A percentile compares a stretch with the other conserved stretches of the same genome.
Conservation (phyloP, 768 basidiomycete genomes). For the Candolleomyces aberdarensis region DNA sequence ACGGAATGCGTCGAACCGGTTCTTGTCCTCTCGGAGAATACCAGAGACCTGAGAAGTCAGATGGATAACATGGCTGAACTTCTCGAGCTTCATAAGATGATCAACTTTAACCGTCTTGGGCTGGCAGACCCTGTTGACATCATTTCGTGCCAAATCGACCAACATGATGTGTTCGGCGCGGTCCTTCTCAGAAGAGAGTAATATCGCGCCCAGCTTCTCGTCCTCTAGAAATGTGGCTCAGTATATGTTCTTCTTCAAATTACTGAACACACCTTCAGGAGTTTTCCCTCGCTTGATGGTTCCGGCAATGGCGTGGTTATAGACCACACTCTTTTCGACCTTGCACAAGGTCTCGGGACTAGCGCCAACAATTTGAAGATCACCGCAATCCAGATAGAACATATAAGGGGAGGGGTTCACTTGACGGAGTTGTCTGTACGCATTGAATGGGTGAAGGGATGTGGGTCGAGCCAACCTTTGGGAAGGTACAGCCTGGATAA, state of each 20-base stretch:
- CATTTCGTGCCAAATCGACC: slow-evolving; percentile 95
- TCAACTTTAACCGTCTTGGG: slow-evolving; percentile 96
- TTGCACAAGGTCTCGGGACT: slow-evolving; percentile 98
- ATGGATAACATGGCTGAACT: slow-evolving; percentile 98
- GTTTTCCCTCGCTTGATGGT: slow-evolving; percentile 87
- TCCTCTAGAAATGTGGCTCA: slow-evolving; percentile 68
- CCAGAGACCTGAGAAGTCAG: slow-evolving; percentile 95
- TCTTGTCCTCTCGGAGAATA: slow-evolving; percentile 72
- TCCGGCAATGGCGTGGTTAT: slow-evolving; percentile 97
- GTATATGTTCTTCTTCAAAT: slow-evolving; percentile 11
- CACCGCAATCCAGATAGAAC: slow-evolving; percentile 96
- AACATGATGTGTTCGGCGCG: slow-evolving; percentile 99
- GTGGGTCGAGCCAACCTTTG: slow-evolving; percentile 88
- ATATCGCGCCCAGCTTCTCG: slow-evolving; percentile 64
- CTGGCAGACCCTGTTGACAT: slow-evolving; percentile 95
- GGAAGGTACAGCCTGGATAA: slow-evolving; percentile 98
- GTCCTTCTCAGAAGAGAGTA: slow-evolving; percentile 88
- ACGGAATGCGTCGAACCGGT: slow-evolving; percentile 97
- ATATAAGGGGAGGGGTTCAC: slow-evolving; percentile 98
- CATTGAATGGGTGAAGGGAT: slow-evolving; percentile 92
- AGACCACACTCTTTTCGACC: slow-evolving; percentile 88
- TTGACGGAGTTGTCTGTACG: slow-evolving; percentile 88
- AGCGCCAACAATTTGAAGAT: slow-evolving; percentile 93
- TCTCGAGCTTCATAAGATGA: slow-evolving; percentile 88
- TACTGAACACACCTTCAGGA: slow-evolving; percentile 60